Base-by-base conservation (phyloP, 2,329 filamentous ascomycete genomes). In the Fusarium austroafricanum region DNA sequence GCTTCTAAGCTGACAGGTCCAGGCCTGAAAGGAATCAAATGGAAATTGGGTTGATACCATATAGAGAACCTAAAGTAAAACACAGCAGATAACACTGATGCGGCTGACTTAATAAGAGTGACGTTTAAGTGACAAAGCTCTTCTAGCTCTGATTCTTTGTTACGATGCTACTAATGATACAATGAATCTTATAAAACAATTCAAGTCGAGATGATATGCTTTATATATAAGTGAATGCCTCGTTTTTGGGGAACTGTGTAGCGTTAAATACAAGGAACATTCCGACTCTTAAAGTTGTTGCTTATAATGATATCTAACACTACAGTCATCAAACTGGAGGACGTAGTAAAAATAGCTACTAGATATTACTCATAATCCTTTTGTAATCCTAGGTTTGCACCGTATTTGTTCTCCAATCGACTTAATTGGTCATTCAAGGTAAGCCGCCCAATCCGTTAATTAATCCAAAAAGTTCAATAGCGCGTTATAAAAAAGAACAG, bases 311-410 rank as follows among this genome's bases (percentile, higher is more conserved):
- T 51, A 55, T 68, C 45, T 56, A 50, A 43, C 55, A 28, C 45
- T 55, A 43, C 26, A 55, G 38, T 33, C 29, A 37, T 39, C 15
- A 28, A 54, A 35, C 37, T 37, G 29, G 18, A 42, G n/a, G 5
- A 38, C 15, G 14, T 39, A 18, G 40, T 49, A 43, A 50, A 53
- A 60, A 44, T 61, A 57, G 26, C 39, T 68, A 62, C 54, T 69
- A 69, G 31, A 52, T 69, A 62, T 69, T 69, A 69, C 40, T 61
- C 43, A 67, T 40, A 10, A 49, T 38, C 20, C 33, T 31, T 40
- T 49, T 53, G 47, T 21, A 46, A 31, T 50, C 50, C 40, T 31
- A 20, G 51, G 28, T 47, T 49, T 47, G 52, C 42, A 61, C 56
- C 61, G 15, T 45, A 20, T 20, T 18, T 33, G 39, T 55, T 44